These are phyloP conservation scores for Lodderomyces orthopsilosis DNA, from an alignment of 1,139 yeast species.

Conservation along the genomic window DNA sequence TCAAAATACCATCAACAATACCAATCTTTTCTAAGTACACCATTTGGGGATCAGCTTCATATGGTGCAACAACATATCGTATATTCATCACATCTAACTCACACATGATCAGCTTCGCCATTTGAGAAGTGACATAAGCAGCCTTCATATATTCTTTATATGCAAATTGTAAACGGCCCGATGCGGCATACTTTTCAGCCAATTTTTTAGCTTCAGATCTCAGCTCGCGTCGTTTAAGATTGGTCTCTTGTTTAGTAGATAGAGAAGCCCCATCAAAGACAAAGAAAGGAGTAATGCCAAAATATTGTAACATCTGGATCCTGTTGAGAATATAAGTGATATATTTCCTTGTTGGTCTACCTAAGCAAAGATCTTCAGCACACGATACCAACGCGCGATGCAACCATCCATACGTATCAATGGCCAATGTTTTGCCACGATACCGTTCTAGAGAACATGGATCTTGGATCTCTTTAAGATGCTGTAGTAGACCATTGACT, in stretches of 20 bases:
- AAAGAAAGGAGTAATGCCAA: slow-evolving; percentile 77
- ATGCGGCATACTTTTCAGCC: slow-evolving; percentile 49
- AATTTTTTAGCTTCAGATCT: slow-evolving; percentile 56
- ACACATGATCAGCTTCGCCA: slow-evolving; percentile 85
- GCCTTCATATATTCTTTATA: slow-evolving; percentile 71
- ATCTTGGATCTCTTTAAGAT: slow-evolving; percentile 68
- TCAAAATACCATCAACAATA: slow-evolving; percentile 76
- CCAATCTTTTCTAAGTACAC: slow-evolving; percentile 81
- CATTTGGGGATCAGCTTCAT: slow-evolving; percentile 97
- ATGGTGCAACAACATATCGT: slow-evolving; percentile 88
- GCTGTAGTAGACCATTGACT: slow-evolving; percentile 73
- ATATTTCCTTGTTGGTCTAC: slow-evolving; percentile 66
- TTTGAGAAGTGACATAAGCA: slow-evolving; percentile 83
- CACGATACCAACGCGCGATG: slow-evolving; percentile 84
- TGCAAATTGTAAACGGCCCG: slow-evolving; percentile 61
- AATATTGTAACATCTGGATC: slow-evolving; percentile 61
- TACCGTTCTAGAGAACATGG: slow-evolving; percentile 56
- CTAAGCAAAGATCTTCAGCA: slow-evolving; percentile 77
- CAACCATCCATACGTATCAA: slow-evolving; percentile 96
- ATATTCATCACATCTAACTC: slow-evolving; percentile 60
- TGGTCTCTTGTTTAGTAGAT: slow-evolving; percentile 78
- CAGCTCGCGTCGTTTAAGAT: slow-evolving; percentile 54
- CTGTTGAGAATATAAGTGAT: slow-evolving; percentile 59
- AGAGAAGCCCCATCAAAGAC: slow-evolving; percentile 93
- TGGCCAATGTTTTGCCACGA: slow-evolving; percentile 77